These are phyloP conservation scores for Vigna nakashimae DNA, from an alignment of 306 rosid species.

Conservation along the genomic window DNA sequence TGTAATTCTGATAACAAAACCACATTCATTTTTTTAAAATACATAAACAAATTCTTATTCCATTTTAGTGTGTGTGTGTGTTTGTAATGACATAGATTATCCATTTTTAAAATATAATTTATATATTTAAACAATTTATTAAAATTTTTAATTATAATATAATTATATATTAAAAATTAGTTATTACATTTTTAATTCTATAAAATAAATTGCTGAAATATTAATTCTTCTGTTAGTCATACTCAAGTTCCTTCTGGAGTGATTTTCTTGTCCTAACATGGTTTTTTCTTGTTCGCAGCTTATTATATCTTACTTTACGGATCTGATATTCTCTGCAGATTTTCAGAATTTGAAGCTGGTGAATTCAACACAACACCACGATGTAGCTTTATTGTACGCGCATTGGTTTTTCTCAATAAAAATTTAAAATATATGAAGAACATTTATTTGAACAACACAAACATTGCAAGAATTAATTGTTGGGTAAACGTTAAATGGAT, in stretches of 20 bases:
- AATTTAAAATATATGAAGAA: background rate
- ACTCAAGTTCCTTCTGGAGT: background rate
- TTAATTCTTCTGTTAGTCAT: background rate
- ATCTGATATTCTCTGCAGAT: background rate
- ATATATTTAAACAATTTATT: no score
- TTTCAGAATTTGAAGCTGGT: background rate
- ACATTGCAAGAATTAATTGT: background rate
- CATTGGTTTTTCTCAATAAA: background rate
- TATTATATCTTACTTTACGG: background rate
- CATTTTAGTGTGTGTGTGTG: no score
- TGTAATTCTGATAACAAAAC: no score
- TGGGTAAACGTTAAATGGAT: no score
- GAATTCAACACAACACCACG: background rate
- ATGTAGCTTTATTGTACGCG: background rate
- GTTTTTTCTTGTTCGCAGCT: background rate
- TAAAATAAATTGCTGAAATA: no score
- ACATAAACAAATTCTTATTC: no score
- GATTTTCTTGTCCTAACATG: background rate
- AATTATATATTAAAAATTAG: no score
- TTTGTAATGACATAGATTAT: no score
- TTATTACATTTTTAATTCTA: no score
- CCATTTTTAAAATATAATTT: no score
- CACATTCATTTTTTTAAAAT: no score
- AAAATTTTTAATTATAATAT: no score
- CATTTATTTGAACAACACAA: background rate